phyloP scores from a whole-genome alignment of 129 eudicot genomes.

The Dittrichia graveolens region DNA sequence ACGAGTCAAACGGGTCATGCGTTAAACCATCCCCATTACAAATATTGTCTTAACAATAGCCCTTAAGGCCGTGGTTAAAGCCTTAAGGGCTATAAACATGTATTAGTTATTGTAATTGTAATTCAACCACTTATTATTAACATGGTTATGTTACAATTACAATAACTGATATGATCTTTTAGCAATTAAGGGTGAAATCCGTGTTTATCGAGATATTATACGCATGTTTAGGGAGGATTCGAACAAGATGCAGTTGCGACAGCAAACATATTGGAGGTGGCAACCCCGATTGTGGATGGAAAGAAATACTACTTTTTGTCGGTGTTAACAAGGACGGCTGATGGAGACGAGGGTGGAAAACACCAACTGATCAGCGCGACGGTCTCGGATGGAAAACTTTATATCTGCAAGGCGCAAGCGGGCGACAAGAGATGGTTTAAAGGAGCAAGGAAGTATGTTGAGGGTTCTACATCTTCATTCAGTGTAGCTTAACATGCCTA shows the following conservation, averaged over 20 bases:
- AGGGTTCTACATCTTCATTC: conserved; percentile 70
- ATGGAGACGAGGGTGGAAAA: conserved; percentile 97
- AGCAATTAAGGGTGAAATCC: background rate
- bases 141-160: no score
- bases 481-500: conserved; percentile 60
- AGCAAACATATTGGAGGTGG: conserved; percentile 81
- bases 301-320: conserved; percentile 69
- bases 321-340: conserved; percentile 91
- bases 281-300: conserved; percentile 65
- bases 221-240: conserved; percentile 78
- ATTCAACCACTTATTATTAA: no score
- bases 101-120: no score
- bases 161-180: no score
- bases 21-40: no score
- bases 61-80: no score
- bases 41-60: no score
- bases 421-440: conserved; percentile 98
- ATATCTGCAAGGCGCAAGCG: conserved; percentile 91
- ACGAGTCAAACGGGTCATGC: no score
- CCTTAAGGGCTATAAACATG: no score
- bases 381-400: conserved; percentile 67
- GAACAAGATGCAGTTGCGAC: conserved; percentile 86
- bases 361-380: conserved; percentile 80
- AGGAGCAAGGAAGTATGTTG: conserved; percentile 84
- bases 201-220: background rate